Percentiles rank a stretch among this genome's conserved stretches.
These are phyloP conservation scores for Flaveria sonorensis DNA, from an alignment of 129 eudicot genomes.

Conservation along the genomic window DNA sequence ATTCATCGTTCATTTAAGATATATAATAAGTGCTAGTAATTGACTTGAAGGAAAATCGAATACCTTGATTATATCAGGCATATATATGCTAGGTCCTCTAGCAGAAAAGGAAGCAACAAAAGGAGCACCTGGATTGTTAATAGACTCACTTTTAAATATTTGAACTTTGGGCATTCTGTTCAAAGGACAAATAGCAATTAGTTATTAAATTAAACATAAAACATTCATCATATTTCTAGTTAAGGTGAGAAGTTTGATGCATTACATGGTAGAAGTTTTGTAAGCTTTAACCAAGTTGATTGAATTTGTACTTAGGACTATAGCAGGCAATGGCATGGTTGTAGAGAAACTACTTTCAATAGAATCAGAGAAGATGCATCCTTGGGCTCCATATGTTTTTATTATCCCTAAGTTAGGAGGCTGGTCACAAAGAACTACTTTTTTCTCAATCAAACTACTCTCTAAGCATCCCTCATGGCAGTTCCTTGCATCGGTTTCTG, in stretches of 20 bases:
- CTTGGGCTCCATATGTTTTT: neutral
- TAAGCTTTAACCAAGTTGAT: slow-evolving; percentile 14
- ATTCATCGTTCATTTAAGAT: no score
- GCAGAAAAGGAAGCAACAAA: slow-evolving; percentile 49
- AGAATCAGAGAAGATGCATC: neutral
- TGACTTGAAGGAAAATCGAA: no score
- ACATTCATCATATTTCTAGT: neutral
- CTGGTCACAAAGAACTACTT: slow-evolving; percentile 11
- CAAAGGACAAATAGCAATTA: neutral
- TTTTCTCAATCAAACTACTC: neutral
- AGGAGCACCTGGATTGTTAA: slow-evolving; percentile 36
- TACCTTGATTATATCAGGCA: slow-evolving; percentile 47
- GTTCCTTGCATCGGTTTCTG: slow-evolving; percentile 18
- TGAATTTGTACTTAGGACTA: neutral
- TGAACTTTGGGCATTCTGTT: slow-evolving; percentile 27
- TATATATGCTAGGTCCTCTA: slow-evolving; percentile 41
- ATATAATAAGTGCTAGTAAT: no score
- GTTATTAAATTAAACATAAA: neutral
- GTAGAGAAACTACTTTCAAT: neutral
- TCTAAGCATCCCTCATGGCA: no score
- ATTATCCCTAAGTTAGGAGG: neutral
- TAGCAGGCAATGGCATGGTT: neutral
- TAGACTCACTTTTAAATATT: slow-evolving; percentile 27
- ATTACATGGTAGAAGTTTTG: slow-evolving; percentile 11
- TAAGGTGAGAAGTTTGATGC: neutral